Evolutionary conservation across 768 basidiomycete genomes (phyloP).

Genomic region (Mycena venus): DNA sequence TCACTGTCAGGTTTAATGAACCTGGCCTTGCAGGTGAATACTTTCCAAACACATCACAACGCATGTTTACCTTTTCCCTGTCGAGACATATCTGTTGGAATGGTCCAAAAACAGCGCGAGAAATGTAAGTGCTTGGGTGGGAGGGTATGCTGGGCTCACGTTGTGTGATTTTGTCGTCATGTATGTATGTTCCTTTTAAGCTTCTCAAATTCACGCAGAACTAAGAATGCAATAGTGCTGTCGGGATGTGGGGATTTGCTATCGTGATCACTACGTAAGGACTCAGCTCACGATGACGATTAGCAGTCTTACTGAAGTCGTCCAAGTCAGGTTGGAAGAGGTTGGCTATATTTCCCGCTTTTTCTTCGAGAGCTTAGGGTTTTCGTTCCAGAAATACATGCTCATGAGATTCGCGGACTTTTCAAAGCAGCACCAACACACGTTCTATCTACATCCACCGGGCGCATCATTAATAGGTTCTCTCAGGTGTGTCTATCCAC

Average conservation of each 20-base stretch:
- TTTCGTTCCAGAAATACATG: constrained; percentile 11
- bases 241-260: neutral
- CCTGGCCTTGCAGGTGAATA: too few relatives aligned
- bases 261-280: neutral
- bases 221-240: too few relatives aligned
- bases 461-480: constrained; percentile 13
- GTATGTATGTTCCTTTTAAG: neutral
- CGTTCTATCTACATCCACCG: neutral
- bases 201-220: too few relatives aligned
- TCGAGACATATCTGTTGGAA: constrained; percentile 10
- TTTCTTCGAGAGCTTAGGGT: too few relatives aligned
- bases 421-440: neutral
- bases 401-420: neutral
- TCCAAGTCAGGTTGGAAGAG: too few relatives aligned
- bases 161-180: neutral
- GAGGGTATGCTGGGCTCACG: constrained; percentile 9
- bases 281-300: too few relatives aligned
- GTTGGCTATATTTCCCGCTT: too few relatives aligned
- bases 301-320: too few relatives aligned
- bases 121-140: neutral
- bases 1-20: too few relatives aligned
- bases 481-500: too few relatives aligned
- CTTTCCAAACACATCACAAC: too few relatives aligned
- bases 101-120: neutral
- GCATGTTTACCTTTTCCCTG: too few relatives aligned